A percentile compares a stretch with the other conserved stretches of the same genome.
These are phyloP conservation scores for Ascosphaera aggregata DNA, from an alignment of 2,329 filamentous ascomycete genomes.

Conservation along the genomic window DNA sequence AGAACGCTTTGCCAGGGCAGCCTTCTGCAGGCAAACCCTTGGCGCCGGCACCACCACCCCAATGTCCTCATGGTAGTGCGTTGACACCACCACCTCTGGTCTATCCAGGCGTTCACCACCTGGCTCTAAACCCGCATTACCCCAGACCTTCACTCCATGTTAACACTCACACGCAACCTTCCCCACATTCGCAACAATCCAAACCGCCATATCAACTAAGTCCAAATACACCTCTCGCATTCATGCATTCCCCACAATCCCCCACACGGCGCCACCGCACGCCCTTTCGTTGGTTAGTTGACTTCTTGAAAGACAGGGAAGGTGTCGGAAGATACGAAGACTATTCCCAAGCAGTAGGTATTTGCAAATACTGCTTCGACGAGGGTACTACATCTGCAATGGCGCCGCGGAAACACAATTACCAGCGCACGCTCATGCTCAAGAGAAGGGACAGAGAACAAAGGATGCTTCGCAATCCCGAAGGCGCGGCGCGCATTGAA, in stretches of 20 bases:
- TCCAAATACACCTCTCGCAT: conserved; percentile 3
- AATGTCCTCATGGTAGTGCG: conserved; percentile 8
- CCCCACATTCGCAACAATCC: neutral
- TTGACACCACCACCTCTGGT: conserved; percentile 4
- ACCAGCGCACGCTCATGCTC: conserved; percentile 14
- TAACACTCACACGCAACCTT: neutral
- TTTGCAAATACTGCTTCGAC: conserved; percentile 42
- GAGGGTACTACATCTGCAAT: conserved; percentile 30
- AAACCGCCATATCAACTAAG: conserved; percentile 2
- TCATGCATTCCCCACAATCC: neutral
- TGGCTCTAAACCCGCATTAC: neutral
- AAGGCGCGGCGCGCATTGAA: neutral
- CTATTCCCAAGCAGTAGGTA: conserved; percentile 42
- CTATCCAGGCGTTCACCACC: conserved; percentile 1
- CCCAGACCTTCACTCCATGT: neutral
- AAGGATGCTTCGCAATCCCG: neutral
- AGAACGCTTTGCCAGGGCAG: neutral
- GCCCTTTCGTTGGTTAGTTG: conserved; percentile 30
- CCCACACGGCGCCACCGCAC: conserved; percentile 24
- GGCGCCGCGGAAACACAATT: conserved; percentile 37
- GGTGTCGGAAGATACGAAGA: conserved; percentile 43
- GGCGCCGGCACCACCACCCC: neutral
- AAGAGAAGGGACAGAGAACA: conserved; percentile 3
- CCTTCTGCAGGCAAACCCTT: neutral
- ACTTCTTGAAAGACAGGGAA: conserved; percentile 39